phyloP scores from a whole-genome alignment of 1,284 basidiomycete genomes.

The Meripilus lineatus region DNA sequence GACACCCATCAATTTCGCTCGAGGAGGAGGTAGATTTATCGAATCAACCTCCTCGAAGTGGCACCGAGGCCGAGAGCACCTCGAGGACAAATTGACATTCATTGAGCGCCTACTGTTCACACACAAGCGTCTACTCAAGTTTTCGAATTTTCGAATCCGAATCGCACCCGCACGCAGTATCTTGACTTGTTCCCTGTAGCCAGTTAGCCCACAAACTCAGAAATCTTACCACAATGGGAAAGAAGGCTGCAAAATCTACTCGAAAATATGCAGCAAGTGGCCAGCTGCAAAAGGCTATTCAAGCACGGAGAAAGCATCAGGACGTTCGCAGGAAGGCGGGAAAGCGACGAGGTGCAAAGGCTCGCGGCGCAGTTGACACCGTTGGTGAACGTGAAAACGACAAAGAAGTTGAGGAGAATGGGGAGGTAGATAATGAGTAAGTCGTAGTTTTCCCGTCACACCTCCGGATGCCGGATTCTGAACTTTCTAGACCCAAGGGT shows the following conservation, averaged over 20 bases:
- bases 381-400: slow-evolving; percentile 30
- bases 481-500: slow-evolving; percentile 35
- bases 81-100: too few species aligned
- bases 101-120: too few species aligned
- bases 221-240: too few species aligned
- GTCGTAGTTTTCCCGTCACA: slow-evolving; percentile 21
- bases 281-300: slow-evolving; percentile 81
- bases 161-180: too few species aligned
- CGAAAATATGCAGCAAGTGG: slow-evolving; percentile 87
- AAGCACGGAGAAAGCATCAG: slow-evolving; percentile 73
- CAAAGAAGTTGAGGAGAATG: slow-evolving; percentile 34
- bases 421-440: slow-evolving; percentile 29
- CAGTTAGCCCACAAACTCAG: too few species aligned
- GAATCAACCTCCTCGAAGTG: too few species aligned
- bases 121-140: too few species aligned
- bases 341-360: slow-evolving; percentile 37
- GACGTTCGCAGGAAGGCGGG: slow-evolving; percentile 71
- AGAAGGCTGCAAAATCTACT: slow-evolving; percentile 67
- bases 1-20: too few species aligned
- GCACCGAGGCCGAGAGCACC: too few species aligned
- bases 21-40: too few species aligned
- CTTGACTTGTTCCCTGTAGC: too few species aligned
- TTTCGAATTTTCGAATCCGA: too few species aligned
- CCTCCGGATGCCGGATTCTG: slow-evolving; percentile 4
- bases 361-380: slow-evolving; percentile 21